A percentile compares a stretch with the other conserved stretches of the same genome.
Conservation (phyloP, 2,329 filamentous ascomycete species). For the Gnomoniopsis smithogilvyi region DNA sequence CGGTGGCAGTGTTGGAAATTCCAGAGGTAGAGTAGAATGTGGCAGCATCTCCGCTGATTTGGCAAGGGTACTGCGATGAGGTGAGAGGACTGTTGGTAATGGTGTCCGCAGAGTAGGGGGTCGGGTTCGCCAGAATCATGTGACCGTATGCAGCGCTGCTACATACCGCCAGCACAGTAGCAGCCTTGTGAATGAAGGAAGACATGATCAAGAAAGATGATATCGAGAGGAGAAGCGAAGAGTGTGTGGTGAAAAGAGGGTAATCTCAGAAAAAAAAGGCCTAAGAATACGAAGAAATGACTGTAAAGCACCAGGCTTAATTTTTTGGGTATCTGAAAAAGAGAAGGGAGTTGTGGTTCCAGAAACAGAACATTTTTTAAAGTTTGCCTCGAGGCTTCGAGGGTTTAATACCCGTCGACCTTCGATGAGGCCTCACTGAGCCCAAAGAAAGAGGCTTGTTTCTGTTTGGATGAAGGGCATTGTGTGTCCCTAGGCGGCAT, state of each 20-base stretch:
- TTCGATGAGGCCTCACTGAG: constrained; percentile 1
- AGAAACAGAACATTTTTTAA: not conserved
- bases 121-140: constrained; percentile 17
- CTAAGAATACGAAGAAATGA: not conserved
- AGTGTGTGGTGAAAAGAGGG: not conserved
- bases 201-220: constrained; percentile 7
- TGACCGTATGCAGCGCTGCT: constrained; percentile 12
- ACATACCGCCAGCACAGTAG: constrained; percentile 16
- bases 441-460: not conserved
- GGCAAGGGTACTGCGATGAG: constrained; percentile 15
- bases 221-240: not conserved
- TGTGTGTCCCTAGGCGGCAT: constrained; percentile 1
- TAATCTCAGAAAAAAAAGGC: not conserved
- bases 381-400: not conserved
- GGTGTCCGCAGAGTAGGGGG: constrained; percentile 8
- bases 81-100: constrained; percentile 11
- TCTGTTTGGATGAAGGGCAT: not conserved
- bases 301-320: not conserved
- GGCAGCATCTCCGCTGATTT: constrained; percentile 12
- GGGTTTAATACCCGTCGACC: constrained; percentile 3
- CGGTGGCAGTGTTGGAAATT: constrained; percentile 12
- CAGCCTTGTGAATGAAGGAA: constrained; percentile 9
- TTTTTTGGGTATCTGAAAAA: not conserved
- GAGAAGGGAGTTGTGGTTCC: not conserved
- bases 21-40: constrained; percentile 17